These are phyloP conservation scores for Pochonia chlamydosporia DNA, from an alignment of 2,329 filamentous ascomycete species.

Conservation along the genomic window DNA sequence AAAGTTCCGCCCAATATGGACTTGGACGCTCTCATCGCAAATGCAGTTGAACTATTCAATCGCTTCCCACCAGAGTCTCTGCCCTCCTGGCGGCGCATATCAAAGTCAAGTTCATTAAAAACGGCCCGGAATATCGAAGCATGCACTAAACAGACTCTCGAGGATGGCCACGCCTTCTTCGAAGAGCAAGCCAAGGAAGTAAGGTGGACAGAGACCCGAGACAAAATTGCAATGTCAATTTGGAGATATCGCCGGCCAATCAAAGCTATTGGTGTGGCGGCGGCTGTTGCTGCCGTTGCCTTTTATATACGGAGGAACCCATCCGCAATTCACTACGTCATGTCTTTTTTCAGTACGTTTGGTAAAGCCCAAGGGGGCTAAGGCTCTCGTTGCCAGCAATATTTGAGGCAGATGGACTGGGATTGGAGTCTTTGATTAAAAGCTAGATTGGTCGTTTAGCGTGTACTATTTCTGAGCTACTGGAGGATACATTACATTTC, in stretches of 20 bases:
- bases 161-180: slow-evolving; percentile 64
- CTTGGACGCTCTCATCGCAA: slow-evolving; percentile 68
- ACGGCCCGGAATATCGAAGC: slow-evolving; percentile 57
- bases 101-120: slow-evolving; percentile 74
- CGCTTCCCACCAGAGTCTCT: slow-evolving; percentile 67
- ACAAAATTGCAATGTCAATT: slow-evolving; percentile 29
- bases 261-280: slow-evolving; percentile 54
- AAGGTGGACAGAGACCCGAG: slow-evolving; percentile 50
- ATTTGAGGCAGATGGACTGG: not conserved
- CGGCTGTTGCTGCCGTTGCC: slow-evolving; percentile 63
- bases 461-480: no score
- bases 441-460: no score
- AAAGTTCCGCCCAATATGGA: slow-evolving; percentile 79
- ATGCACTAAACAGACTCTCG: slow-evolving; percentile 50
- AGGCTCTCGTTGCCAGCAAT: not conserved
- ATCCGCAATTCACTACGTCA: slow-evolving; percentile 18
- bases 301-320: slow-evolving; percentile 56
- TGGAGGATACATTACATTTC: not conserved
- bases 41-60: slow-evolving; percentile 58
- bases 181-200: slow-evolving; percentile 67
- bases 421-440: not conserved
- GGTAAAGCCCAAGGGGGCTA: not conserved
- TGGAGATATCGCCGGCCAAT: slow-evolving; percentile 63
- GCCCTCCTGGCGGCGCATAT: slow-evolving; percentile 66
- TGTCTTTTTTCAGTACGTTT: slow-evolving; percentile 18